phyloP scores from a whole-genome alignment of 2,329 filamentous ascomycete genomes.

The Hypoxylon sp. region DNA sequence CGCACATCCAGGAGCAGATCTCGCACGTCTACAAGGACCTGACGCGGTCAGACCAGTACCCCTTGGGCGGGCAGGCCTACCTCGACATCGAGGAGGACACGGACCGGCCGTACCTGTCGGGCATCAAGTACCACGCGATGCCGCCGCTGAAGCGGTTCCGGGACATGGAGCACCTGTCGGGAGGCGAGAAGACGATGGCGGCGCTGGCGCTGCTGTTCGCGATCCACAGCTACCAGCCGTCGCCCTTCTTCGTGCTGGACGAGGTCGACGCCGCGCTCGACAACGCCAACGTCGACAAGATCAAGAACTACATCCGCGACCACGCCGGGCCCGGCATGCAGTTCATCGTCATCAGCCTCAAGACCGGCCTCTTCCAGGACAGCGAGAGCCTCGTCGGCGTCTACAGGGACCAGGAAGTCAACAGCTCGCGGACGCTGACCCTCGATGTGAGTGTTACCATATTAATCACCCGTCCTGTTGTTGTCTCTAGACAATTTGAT shows the following conservation, averaged over 20 bases:
- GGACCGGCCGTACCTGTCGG: constrained; percentile 94
- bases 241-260: constrained; percentile 96
- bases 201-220: constrained; percentile 95
- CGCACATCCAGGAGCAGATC: constrained; percentile 94
- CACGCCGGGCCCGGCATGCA: constrained; percentile 98
- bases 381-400: constrained; percentile 96
- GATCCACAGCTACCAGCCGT: constrained; percentile 94
- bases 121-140: constrained; percentile 99
- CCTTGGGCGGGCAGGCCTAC: constrained; percentile 87
- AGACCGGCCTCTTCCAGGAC: constrained; percentile 94
- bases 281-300: constrained; percentile 94
- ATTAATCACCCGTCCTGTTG: constrained; percentile 2
- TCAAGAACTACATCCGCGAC: constrained; percentile 94
- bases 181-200: constrained; percentile 98
- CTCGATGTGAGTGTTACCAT: constrained; percentile 79
- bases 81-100: constrained; percentile 92
- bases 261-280: constrained; percentile 98
- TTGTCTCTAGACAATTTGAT: neutral
- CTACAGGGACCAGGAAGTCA: constrained; percentile 92
- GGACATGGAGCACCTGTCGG: constrained; percentile 98
- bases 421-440: constrained; percentile 89
- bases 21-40: constrained; percentile 93
- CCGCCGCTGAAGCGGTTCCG: constrained; percentile 97
- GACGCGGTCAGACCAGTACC: constrained; percentile 88
- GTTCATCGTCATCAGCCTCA: constrained; percentile 97